phyloP scores from a whole-genome alignment of 148 eudicot species.

The Fallopia convolvulus region DNA sequence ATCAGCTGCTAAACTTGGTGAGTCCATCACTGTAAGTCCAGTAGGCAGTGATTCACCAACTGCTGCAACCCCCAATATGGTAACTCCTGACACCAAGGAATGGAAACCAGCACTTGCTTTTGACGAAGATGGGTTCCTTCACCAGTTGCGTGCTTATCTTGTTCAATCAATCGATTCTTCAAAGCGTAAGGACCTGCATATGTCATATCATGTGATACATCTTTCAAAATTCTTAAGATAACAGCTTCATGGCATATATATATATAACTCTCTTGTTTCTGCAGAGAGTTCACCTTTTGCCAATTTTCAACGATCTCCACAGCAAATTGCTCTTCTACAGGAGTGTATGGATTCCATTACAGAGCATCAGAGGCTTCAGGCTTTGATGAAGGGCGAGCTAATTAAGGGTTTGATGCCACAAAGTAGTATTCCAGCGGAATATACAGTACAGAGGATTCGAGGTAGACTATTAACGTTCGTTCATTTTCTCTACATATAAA shows the following conservation, averaged over 20 bases:
- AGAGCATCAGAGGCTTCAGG: conserved; percentile 80
- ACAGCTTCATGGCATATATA: background rate
- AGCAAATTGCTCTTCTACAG: conserved; percentile 47
- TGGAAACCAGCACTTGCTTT: conserved; percentile 71
- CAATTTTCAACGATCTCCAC: conserved; percentile 56
- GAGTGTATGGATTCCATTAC: conserved; percentile 85
- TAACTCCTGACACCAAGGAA: conserved; percentile 54
- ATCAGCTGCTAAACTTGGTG: conserved; percentile 67
- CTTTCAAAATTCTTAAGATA: background rate
- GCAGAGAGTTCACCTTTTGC: conserved; percentile 42
- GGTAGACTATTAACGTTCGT: conserved; percentile 27
- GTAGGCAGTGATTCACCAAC: conserved; percentile 58
- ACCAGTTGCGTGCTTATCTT: conserved; percentile 73
- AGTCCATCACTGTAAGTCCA: conserved; percentile 52
- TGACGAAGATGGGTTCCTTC: conserved; percentile 80
- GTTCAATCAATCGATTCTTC: conserved; percentile 71
- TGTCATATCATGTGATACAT: background rate
- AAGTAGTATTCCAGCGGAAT: conserved; percentile 82
- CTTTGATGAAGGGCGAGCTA: conserved; percentile 91
- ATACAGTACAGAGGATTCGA: conserved; percentile 69
- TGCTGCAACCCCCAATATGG: conserved; percentile 33
- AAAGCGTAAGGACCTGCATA: conserved; percentile 27
- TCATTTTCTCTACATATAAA: background rate
- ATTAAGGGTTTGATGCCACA: conserved; percentile 84
- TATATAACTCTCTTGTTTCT: conserved; percentile 9